Percentiles rank a stretch among this genome's conserved stretches.
Conservation (phyloP, 805 yeast species). For the Teunomyces barrocoloradensis region DNA sequence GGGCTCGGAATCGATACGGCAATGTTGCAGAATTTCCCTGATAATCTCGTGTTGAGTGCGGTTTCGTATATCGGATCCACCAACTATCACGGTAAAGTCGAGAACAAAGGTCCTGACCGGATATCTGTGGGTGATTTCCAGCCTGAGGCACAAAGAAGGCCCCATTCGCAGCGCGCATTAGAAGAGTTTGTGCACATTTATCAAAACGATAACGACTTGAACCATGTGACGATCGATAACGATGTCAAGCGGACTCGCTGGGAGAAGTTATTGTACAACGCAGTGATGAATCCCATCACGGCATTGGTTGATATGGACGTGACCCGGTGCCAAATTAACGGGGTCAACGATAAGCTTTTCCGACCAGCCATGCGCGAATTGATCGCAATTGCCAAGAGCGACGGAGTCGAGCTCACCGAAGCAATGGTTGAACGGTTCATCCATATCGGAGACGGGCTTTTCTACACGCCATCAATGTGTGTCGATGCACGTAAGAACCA, state of each 20-base stretch:
- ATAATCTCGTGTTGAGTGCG: slow-evolving; percentile 34
- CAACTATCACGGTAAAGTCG: slow-evolving; percentile 17
- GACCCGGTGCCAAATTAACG: slow-evolving; percentile 33
- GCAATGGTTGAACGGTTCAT: slow-evolving; percentile 49
- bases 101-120: slow-evolving; percentile 17
- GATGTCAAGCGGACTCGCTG: slow-evolving; percentile 34
- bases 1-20: slow-evolving; percentile 38
- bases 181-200: slow-evolving; percentile 26
- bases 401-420: slow-evolving; percentile 54
- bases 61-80: slow-evolving; percentile 36
- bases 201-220: slow-evolving; percentile 23
- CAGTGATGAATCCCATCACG: slow-evolving; percentile 34
- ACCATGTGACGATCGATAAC: slow-evolving; percentile 25
- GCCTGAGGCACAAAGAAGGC: slow-evolving; percentile 2
- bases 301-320: slow-evolving; percentile 34
- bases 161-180: slow-evolving; percentile 12
- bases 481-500: slow-evolving; percentile 37
- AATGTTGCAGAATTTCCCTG: slow-evolving; percentile 30
- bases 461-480: slow-evolving; percentile 42
- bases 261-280: slow-evolving; percentile 38
- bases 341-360: slow-evolving; percentile 28
- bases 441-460: slow-evolving; percentile 47
- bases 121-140: slow-evolving; percentile 18
- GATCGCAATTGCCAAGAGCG: slow-evolving; percentile 62
- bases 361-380: slow-evolving; percentile 70